A percentile compares a stretch with the other conserved stretches of the same genome.
These are phyloP conservation scores for Penicillium sp. DNA, from an alignment of 2,329 filamentous ascomycete genomes.

Conservation along the genomic window DNA sequence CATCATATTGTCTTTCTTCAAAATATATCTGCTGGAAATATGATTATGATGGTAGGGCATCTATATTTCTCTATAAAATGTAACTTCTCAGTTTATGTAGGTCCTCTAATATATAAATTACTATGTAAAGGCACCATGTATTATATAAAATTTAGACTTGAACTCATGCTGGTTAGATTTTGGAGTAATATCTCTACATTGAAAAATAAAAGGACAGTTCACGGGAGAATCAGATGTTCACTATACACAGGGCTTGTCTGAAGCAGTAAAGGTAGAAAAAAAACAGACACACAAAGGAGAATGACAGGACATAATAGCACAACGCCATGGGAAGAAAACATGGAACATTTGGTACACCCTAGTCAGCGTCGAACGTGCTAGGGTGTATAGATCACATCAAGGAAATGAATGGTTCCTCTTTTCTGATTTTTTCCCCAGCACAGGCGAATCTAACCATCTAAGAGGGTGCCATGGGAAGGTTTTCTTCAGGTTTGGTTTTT, in stretches of 20 bases:
- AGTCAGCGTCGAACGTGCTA: constrained; percentile 18
- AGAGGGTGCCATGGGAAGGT: constrained; percentile 19
- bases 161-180: not conserved
- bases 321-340: constrained; percentile 37
- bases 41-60: too few species aligned
- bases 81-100: not conserved
- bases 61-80: not conserved
- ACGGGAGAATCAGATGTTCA: constrained; percentile 24
- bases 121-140: not conserved
- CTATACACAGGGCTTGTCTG: constrained; percentile 33
- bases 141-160: not conserved
- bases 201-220: not conserved
- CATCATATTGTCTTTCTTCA: too few species aligned
- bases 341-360: constrained; percentile 27
- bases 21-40: too few species aligned
- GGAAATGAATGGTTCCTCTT: constrained; percentile 9
- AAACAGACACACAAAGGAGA: constrained; percentile 25
- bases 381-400: constrained; percentile 17
- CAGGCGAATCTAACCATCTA: constrained; percentile 19
- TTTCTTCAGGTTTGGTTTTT: constrained; percentile 22
- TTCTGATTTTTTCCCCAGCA: constrained; percentile 14
- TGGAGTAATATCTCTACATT: not conserved
- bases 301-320: constrained; percentile 28
- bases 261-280: constrained; percentile 19
- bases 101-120: too few species aligned